Evolutionary conservation across 768 basidiomycete genomes (phyloP).

Genomic region (Mycena filopes): DNA sequence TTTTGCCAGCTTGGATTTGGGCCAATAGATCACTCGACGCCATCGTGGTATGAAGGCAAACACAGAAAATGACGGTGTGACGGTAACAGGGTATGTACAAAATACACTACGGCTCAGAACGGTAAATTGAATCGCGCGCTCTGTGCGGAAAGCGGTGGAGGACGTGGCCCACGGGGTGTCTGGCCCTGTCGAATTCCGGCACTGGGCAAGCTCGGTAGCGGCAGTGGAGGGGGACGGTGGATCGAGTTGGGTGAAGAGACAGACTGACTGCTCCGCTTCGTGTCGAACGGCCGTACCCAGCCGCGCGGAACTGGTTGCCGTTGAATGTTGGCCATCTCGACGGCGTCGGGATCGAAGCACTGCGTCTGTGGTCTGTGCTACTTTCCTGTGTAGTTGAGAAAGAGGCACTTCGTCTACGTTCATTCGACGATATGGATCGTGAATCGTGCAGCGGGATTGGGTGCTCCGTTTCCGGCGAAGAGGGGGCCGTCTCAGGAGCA

Average conservation of each 20-base stretch:
- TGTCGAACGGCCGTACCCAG: constrained; percentile 18
- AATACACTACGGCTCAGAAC: background rate
- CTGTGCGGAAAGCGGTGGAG: constrained; percentile 28
- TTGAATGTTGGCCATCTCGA: constrained; percentile 34
- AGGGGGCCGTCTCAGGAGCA: constrained; percentile 10
- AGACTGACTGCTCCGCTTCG: constrained; percentile 20
- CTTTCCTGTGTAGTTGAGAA: constrained; percentile 27
- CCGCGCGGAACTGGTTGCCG: constrained; percentile 26
- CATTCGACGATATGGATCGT: constrained; percentile 23
- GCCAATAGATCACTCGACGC: constrained; percentile 80
- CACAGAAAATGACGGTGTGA: background rate
- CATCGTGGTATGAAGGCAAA: constrained; percentile 66
- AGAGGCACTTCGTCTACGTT: constrained; percentile 29
- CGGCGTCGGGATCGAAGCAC: constrained; percentile 18
- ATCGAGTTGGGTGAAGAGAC: background rate
- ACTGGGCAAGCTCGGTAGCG: constrained; percentile 3
- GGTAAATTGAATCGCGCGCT: constrained; percentile 16
- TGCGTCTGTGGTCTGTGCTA: constrained; percentile 24
- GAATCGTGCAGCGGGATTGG: constrained; percentile 22
- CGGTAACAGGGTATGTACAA: background rate
- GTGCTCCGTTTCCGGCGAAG: constrained; percentile 24
- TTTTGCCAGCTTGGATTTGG: constrained; percentile 86
- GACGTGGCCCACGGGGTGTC: constrained; percentile 28
- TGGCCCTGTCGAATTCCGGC: constrained; percentile 20
- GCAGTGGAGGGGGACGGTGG: constrained; percentile 29